Evolutionary conservation across 1,284 basidiomycete genomes (phyloP).

Genomic region (Golubevia sp.): DNA sequence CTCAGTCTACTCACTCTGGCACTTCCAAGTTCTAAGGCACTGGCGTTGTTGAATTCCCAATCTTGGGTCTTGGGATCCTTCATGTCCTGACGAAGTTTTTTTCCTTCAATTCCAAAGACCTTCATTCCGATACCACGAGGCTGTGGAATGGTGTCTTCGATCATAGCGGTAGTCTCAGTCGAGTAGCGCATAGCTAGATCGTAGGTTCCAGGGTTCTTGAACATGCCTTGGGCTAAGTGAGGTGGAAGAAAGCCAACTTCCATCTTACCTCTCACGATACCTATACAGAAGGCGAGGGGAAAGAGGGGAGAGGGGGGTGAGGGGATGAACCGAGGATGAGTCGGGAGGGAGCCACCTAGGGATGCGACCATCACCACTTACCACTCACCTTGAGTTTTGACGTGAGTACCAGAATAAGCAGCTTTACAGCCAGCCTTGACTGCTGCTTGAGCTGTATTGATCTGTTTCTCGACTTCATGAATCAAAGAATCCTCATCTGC

Average conservation of each 20-base stretch:
- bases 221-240: conserved; percentile 43
- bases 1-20: conserved; percentile 17
- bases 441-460: conserved; percentile 27
- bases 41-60: conserved; percentile 41
- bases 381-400: conserved; percentile 24
- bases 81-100: conserved; percentile 20
- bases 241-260: conserved; percentile 30
- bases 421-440: conserved; percentile 23
- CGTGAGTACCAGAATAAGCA: conserved; percentile 31
- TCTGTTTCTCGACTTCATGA: conserved; percentile 32
- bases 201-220: conserved; percentile 28
- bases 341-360: no score
- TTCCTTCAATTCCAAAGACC: conserved; percentile 33
- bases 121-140: conserved; percentile 48
- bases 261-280: conserved; percentile 38
- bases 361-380: no score
- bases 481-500: conserved; percentile 39
- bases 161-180: conserved; percentile 33
- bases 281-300: no score
- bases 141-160: conserved; percentile 40
- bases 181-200: conserved; percentile 33
- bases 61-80: conserved; percentile 44
- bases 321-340: no score
- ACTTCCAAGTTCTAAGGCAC: conserved; percentile 24
- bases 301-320: not conserved